Percentiles rank a stretch among this genome's conserved stretches.
Evolutionary conservation across 228 moss, liverwort and hornwort species (phyloP).

Genomic region (Sphagnum magellanicum): DNA sequence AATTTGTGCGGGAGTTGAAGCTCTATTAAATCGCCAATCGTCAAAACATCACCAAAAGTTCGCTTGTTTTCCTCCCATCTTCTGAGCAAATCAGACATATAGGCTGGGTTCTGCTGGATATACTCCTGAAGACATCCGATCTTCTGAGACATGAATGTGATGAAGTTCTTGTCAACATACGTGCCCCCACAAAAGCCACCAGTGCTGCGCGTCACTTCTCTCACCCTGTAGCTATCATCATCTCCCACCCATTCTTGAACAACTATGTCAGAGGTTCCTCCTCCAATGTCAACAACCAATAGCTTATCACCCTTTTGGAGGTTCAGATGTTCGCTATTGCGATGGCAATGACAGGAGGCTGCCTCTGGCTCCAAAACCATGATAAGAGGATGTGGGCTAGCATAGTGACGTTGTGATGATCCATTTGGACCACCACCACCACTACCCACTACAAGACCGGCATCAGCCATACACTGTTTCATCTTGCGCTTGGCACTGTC

Average conservation of each 20-base stretch:
- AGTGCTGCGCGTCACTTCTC: constrained; percentile 2
- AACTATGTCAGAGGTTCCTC: constrained; percentile 4
- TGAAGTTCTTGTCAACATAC: constrained; percentile 2
- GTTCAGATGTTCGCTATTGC: constrained; percentile 1
- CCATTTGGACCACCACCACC: constrained; percentile 1
- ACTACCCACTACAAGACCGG: constrained; percentile 21
- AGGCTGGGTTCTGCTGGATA: not conserved
- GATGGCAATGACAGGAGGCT: constrained; percentile 44
- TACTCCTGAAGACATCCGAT: not conserved
- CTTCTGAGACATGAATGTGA: constrained; percentile 1
- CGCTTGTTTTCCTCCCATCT: constrained; percentile 1
- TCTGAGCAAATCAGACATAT: too few species aligned
- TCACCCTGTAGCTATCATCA: not conserved
- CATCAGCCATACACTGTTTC: constrained; percentile 34
- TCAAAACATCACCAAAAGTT: not conserved
- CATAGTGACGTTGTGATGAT: not conserved
- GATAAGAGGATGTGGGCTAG: constrained; percentile 32
- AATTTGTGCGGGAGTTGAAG: constrained; percentile 22
- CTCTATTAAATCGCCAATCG: constrained; percentile 3
- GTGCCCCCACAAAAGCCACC: constrained; percentile 5
- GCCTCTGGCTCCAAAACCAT: constrained; percentile 52
- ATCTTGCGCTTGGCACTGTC: constrained; percentile 44
- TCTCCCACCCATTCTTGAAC: constrained; percentile 1
- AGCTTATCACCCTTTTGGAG: not conserved
- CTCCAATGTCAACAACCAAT: constrained; percentile 7